phyloP scores from a whole-genome alignment of 371 early-diverging fungal genomes.

The Apophysomyces sp. region DNA sequence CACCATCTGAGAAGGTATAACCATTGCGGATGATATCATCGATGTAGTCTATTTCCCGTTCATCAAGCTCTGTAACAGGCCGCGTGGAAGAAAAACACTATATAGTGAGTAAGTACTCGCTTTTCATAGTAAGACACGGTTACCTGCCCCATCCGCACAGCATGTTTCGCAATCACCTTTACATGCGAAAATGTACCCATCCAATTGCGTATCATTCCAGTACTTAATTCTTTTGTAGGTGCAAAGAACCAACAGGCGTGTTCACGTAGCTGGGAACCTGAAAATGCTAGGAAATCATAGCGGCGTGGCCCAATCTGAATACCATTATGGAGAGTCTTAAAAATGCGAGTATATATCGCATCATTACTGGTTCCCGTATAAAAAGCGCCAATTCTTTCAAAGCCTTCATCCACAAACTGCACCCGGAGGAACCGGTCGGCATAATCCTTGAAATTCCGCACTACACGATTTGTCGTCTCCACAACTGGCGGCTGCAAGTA shows the following conservation, averaged over 20 bases:
- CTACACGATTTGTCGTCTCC: slow-evolving; percentile 62
- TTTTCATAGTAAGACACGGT: not conserved
- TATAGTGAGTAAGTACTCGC: not conserved
- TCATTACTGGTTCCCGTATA: slow-evolving; percentile 8
- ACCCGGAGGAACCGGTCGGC: slow-evolving; percentile 68
- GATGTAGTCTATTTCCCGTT: slow-evolving; percentile 36
- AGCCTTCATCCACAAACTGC: slow-evolving; percentile 70
- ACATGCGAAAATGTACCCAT: slow-evolving; percentile 71
- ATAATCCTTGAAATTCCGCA: slow-evolving; percentile 45
- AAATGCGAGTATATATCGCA: slow-evolving; percentile 43
- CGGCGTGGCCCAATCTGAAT: slow-evolving; percentile 51
- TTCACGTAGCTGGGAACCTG: slow-evolving; percentile 59
- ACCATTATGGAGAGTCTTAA: slow-evolving; percentile 47
- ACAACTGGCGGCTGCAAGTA: slow-evolving; percentile 50
- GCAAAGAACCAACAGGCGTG: slow-evolving; percentile 78
- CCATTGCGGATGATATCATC: slow-evolving; percentile 53
- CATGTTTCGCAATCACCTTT: slow-evolving; percentile 58
- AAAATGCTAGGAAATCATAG: slow-evolving; percentile 73
- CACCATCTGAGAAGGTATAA: slow-evolving; percentile 69
- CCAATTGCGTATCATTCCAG: slow-evolving; percentile 50
- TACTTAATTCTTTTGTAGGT: slow-evolving; percentile 23
- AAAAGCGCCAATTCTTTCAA: slow-evolving; percentile 26
- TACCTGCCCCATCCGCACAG: slow-evolving; percentile 65
- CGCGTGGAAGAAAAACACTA: slow-evolving; percentile 59
- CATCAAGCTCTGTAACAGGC: slow-evolving; percentile 27